Conservation (phyloP, 176 grass and related monocot genomes). For the Miscanthus lutarioriparius region DNA sequence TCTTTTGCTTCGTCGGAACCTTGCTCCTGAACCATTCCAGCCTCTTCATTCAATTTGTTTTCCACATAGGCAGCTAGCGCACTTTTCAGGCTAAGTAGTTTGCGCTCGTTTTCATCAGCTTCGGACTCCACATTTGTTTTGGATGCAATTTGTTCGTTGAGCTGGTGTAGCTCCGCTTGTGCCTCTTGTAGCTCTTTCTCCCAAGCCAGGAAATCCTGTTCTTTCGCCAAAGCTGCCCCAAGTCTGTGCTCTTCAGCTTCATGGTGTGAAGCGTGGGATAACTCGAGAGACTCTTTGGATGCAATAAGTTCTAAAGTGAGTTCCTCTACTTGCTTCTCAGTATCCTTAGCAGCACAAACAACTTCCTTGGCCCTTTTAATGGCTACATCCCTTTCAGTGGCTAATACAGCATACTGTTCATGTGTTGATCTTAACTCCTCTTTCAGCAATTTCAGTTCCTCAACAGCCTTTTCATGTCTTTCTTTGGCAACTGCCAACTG, state of each 20-base stretch:
- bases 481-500: constrained; percentile 66
- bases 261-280: constrained; percentile 66
- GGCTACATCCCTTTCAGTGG: constrained; percentile 62
- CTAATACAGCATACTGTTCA: constrained; percentile 58
- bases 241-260: constrained; percentile 83
- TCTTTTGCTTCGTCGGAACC: constrained; percentile 55
- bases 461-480: constrained; percentile 65
- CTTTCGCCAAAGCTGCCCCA: constrained; percentile 68
- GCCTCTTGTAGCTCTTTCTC: constrained; percentile 78
- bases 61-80: constrained; percentile 65
- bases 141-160: constrained; percentile 59
- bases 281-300: constrained; percentile 72
- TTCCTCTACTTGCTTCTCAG: constrained; percentile 68
- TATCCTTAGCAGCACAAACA: constrained; percentile 48
- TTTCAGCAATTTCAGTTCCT: constrained; percentile 61
- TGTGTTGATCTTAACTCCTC: constrained; percentile 54
- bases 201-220: constrained; percentile 83
- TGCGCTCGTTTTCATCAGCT: constrained; percentile 48
- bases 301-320: constrained; percentile 75
- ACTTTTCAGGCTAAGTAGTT: constrained; percentile 51
- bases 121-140: constrained; percentile 52
- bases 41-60: constrained; percentile 63
- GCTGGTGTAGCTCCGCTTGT: constrained; percentile 58
- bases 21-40: constrained; percentile 32
- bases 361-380: constrained; percentile 52